These are phyloP conservation scores for Zygosaccharomyces pseudobailii DNA, from an alignment of 1,139 yeast genomes.

Conservation along the genomic window DNA sequence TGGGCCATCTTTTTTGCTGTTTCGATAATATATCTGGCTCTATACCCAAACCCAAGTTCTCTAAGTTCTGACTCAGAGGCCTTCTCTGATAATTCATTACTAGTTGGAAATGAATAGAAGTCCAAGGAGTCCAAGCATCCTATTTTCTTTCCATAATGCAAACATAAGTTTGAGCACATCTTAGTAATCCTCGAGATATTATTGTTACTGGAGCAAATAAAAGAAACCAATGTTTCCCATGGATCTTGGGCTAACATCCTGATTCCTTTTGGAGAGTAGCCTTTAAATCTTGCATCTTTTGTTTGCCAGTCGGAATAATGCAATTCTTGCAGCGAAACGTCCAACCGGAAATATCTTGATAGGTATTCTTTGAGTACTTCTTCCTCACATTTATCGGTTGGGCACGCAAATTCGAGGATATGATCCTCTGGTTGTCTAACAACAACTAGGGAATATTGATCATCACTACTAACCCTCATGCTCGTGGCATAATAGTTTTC, in stretches of 20 bases:
- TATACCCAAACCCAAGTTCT: conserved; percentile 70
- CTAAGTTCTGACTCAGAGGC: conserved; percentile 44
- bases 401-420: conserved; percentile 20
- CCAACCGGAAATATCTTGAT: conserved; percentile 65
- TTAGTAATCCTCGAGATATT: conserved; percentile 89
- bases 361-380: conserved; percentile 37
- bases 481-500: conserved; percentile 21
- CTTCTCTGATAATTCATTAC: conserved; percentile 42
- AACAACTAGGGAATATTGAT: conserved; percentile 36
- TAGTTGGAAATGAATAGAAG: conserved; percentile 72
- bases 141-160: conserved; percentile 62
- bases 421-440: conserved; percentile 24
- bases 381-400: conserved; percentile 11
- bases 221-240: conserved; percentile 88
- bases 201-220: conserved; percentile 93
- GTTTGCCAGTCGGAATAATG: conserved; percentile 55
- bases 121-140: conserved; percentile 51
- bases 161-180: conserved; percentile 81
- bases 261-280: conserved; percentile 50
- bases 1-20: conserved; percentile 56
- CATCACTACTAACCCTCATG: conserved; percentile 20
- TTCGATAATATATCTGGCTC: conserved; percentile 81
- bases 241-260: conserved; percentile 89
- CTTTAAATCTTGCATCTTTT: conserved; percentile 48
- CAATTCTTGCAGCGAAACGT: conserved; percentile 49